Base-by-base conservation (phyloP, 192 early-diverging fungal species). In the Lunasporangiospora selenospora region DNA sequence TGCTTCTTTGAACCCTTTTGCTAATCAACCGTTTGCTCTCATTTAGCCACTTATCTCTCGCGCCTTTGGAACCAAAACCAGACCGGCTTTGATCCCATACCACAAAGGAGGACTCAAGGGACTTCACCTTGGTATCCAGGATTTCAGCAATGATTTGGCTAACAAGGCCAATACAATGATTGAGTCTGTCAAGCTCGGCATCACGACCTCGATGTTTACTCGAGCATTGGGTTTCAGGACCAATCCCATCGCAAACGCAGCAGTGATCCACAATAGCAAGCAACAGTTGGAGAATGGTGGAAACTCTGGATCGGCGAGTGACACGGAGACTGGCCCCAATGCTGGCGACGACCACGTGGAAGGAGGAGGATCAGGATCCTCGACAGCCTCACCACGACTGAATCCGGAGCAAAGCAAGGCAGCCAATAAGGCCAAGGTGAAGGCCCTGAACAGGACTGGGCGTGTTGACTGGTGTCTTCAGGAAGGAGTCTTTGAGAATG, bases 31-130 rank as follows among this genome's bases (percentile, higher is more conserved):
- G 18, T 49, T 13, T 40, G n/a, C n/a, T 13, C 29, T 53, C 19
- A 12, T 89, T 32, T 86, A 94, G 53, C 93, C 93, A 11, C 56
- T 93, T 6, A 85, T 92, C 37, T 63, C 81, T 15, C 78, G 81
- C 6, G 65, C 83, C 15, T 86, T 87, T 36, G 82, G 83, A 36
- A 51, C 69, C 1, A 77, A 69, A 16, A 49, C 82, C 18, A 92
- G 92, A 58, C 93, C 93, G 9, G 87, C 83, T 7, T 80, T 81
- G 23, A 81, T 95, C 33, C 89, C 85, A 10, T 95, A 93, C 52
- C 87, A 88, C 47, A 95, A 95, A 55, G 93, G 93, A 16, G 93
- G 93, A 26, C 62, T 95, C 6, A 92, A 82, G 47, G 83, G 83
- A 50, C 77, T 85, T 9, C 75, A 91, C 23, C 77, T 86, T 41